phyloP scores from a whole-genome alignment of 1,284 basidiomycete genomes.

The Boletus sp. region DNA sequence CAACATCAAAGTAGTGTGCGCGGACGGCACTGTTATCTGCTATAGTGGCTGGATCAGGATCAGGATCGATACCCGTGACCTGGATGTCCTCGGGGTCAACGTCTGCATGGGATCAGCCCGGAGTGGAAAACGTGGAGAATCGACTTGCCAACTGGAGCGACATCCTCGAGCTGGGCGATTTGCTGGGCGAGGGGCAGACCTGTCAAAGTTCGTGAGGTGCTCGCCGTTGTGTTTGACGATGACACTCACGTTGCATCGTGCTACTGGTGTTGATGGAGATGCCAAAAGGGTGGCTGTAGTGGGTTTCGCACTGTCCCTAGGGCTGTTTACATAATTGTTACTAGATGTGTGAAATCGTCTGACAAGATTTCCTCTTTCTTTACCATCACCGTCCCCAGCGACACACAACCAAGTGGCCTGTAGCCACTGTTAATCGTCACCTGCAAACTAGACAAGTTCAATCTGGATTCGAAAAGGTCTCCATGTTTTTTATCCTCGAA shows the following conservation, averaged over 20 bases:
- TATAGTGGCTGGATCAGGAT: conserved; percentile 24
- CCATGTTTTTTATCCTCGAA: conserved; percentile 45
- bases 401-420: conserved; percentile 32
- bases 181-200: conserved; percentile 76
- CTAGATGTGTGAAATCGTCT: conserved; percentile 24
- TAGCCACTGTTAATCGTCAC: conserved; percentile 24
- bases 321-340: conserved; percentile 35
- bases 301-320: conserved; percentile 5
- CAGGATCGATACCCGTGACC: conserved; percentile 28
- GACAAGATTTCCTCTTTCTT: conserved; percentile 23
- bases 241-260: conserved; percentile 33
- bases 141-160: conserved; percentile 60
- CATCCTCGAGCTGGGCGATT: conserved; percentile 71
- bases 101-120: conserved; percentile 42
- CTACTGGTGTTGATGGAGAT: not conserved
- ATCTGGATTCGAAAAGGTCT: conserved; percentile 46
- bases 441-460: conserved; percentile 27
- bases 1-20: conserved; percentile 81
- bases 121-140: not conserved
- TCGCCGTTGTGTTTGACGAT: not conserved
- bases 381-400: conserved; percentile 34
- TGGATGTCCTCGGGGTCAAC: conserved; percentile 73
- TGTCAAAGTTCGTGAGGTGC: conserved; percentile 25
- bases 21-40: conserved; percentile 41
- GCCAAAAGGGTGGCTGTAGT: not conserved